These are phyloP conservation scores for Sapria himalayana DNA, from an alignment of 345 rosid genomes.

Conservation along the genomic window DNA sequence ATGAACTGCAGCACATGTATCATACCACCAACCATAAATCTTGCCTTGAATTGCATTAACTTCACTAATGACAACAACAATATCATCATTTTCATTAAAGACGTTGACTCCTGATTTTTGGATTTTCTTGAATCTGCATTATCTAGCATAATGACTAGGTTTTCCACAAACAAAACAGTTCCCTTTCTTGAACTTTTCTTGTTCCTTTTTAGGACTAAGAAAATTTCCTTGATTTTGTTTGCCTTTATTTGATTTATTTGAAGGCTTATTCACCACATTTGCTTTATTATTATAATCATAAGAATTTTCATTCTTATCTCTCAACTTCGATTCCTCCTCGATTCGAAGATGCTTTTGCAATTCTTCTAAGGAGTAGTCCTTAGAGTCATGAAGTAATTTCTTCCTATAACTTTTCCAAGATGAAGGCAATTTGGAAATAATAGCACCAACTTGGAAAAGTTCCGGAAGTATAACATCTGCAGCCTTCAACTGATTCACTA, in stretches of 20 bases:
- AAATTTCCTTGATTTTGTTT: background rate
- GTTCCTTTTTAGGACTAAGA: background rate
- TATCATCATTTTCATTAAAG: background rate
- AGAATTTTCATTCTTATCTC: background rate
- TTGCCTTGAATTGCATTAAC: background rate
- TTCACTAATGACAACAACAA: background rate
- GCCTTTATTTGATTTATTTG: background rate
- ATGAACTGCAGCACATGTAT: background rate
- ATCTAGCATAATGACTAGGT: background rate
- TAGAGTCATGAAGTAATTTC: background rate
- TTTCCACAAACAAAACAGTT: background rate
- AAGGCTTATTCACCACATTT: background rate
- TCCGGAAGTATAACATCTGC: background rate
- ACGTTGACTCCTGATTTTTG: background rate
- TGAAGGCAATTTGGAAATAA: background rate
- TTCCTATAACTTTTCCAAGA: constrained; percentile 2
- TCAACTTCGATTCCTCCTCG: background rate
- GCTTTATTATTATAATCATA: background rate
- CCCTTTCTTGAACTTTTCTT: background rate
- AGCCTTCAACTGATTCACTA: background rate
- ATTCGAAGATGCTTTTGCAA: background rate
- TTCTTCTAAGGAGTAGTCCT: background rate
- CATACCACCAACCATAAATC: background rate
- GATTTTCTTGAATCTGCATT: background rate
- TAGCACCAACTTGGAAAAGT: background rate